These are phyloP conservation scores for Paracoccidioides lutzii DNA, from an alignment of 2,329 filamentous ascomycete genomes.

Conservation along the genomic window DNA sequence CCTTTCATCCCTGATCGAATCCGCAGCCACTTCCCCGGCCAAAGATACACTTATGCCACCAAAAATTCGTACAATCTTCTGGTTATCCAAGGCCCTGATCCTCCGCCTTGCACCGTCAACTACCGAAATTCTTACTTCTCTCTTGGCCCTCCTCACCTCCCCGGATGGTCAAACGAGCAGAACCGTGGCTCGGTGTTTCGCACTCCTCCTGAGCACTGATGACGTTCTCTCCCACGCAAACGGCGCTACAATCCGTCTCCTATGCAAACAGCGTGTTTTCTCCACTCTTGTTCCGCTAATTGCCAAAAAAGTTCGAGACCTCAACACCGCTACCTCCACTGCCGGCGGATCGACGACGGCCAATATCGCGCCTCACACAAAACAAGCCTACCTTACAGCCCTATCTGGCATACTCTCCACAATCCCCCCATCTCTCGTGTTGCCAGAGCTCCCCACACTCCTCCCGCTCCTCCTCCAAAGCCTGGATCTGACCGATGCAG, in stretches of 20 bases:
- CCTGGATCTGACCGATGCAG: slow-evolving; percentile 40
- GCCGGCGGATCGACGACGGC: slow-evolving; percentile 2
- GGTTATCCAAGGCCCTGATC: slow-evolving; percentile 47
- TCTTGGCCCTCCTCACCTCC: slow-evolving; percentile 34
- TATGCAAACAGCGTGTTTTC: slow-evolving; percentile 53
- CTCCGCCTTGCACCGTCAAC: slow-evolving; percentile 40
- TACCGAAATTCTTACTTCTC: slow-evolving; percentile 38
- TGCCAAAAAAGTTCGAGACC: slow-evolving; percentile 38
- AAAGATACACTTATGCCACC: slow-evolving; percentile 21
- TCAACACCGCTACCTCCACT: slow-evolving; percentile 19
- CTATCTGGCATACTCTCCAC: slow-evolving; percentile 49
- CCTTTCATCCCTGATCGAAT: slow-evolving; percentile 21
- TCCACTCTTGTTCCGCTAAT: slow-evolving; percentile 46
- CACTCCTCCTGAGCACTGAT: slow-evolving; percentile 46
- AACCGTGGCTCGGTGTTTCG: slow-evolving; percentile 44
- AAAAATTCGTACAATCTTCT: slow-evolving; percentile 45
- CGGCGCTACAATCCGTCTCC: slow-evolving; percentile 47
- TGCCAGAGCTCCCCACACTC: slow-evolving; percentile 45
- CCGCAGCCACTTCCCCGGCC: slow-evolving; percentile 3
- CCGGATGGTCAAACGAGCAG: slow-evolving; percentile 37
- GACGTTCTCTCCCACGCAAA: slow-evolving; percentile 49
- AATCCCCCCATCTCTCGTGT: slow-evolving; percentile 47
- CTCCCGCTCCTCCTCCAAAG: slow-evolving; percentile 50
- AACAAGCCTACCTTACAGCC: slow-evolving; percentile 51
- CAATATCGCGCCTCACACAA: slow-evolving; percentile 22